Conservation (phyloP, 495 filamentous ascomycete species). For the Daldinia loculata region DNA sequence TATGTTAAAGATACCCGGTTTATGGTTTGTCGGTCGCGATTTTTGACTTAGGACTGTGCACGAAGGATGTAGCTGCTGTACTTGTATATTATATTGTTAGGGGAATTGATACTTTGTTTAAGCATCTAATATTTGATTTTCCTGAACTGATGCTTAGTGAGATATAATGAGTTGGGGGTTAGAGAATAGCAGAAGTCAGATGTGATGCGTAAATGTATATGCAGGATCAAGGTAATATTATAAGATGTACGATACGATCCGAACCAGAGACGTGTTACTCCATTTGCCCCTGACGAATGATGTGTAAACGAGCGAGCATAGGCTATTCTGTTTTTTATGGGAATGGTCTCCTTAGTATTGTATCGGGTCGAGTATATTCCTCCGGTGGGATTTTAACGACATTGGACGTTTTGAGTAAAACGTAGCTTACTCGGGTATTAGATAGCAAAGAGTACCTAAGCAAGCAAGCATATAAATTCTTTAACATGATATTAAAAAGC, state of each 20-base stretch:
- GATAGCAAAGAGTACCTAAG: neutral
- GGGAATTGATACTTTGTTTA: neutral
- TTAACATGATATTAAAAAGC: too few relatives aligned
- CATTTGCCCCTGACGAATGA: neutral
- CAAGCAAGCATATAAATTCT: neutral
- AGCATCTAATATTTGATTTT: neutral
- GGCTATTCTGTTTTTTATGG: neutral
- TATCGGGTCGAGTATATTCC: neutral
- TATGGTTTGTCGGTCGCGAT: slow-evolving; percentile 10
- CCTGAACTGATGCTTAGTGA: neutral
- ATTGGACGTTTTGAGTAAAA: neutral
- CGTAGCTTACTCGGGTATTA: neutral
- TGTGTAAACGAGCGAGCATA: neutral
- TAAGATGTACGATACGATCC: neutral
- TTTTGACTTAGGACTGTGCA: neutral
- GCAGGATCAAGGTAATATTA: neutral
- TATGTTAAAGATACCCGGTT: slow-evolving; percentile 40
- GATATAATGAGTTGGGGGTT: neutral
- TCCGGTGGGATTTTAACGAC: neutral
- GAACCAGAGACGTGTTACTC: neutral
- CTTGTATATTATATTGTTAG: neutral
- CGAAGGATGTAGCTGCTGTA: neutral
- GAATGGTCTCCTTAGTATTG: neutral
- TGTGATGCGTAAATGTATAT: neutral
- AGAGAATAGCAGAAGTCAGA: neutral